Percentiles rank a stretch among this genome's conserved stretches.
phyloP scores from a whole-genome alignment of 176 grass and related monocot genomes.

The Leersia perrieri region DNA sequence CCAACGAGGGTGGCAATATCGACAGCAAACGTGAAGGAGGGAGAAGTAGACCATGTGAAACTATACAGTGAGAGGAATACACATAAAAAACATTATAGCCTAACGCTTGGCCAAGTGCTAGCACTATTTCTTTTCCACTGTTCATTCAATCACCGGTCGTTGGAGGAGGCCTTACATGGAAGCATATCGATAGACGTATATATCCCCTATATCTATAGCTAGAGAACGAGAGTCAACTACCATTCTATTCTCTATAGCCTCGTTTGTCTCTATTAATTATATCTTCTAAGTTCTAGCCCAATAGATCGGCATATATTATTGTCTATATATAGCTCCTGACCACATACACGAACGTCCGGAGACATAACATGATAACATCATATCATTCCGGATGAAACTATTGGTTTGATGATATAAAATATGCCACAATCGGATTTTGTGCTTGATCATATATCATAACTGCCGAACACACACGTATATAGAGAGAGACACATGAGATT shows the following conservation, averaged over 20 bases:
- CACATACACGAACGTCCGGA: neutral
- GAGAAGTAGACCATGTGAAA: no score
- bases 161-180: no score
- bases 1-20: no score
- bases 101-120: no score
- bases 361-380: neutral
- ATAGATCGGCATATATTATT: neutral
- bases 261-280: neutral
- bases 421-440: neutral
- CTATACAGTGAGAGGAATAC: no score
- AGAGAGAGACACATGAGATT: neutral
- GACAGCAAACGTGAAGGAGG: no score
- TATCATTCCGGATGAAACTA: neutral
- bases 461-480: neutral
- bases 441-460: conserved; percentile 5
- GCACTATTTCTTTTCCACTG: no score
- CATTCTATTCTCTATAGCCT: neutral
- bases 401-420: neutral
- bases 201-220: neutral
- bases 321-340: conserved; percentile 4
- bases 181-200: neutral
- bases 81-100: no score
- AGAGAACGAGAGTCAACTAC: conserved; percentile 12
- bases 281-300: neutral
- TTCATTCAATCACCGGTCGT: no score